Base-by-base conservation (phyloP, 495 filamentous ascomycete genomes). In the Aspergillus affinis region DNA sequence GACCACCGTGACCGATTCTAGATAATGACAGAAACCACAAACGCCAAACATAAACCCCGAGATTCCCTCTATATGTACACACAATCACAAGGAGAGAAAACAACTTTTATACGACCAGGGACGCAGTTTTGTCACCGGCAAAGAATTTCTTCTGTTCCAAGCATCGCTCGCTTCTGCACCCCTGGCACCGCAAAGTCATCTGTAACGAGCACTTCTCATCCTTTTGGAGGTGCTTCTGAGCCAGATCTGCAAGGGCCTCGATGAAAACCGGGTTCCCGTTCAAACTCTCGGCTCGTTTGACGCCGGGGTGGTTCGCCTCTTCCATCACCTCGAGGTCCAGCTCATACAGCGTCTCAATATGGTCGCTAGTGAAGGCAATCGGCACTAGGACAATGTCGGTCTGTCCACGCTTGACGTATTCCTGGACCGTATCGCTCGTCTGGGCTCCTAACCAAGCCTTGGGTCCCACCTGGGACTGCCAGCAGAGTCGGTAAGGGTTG, bases 401-500 rank as follows among this genome's bases (percentile, higher is more conserved):
- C 69, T 96, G 89, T 2, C 92, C 93, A 70, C 94, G 91, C 67
- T 89, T 86, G 56, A 98, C 88, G 67, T 96, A 96, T 36, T 89
- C 79, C 69, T 91, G 84, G 15, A 99, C 95, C 0, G 95, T 93
- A 60, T 86, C 86, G 62, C 84, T 85, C 0, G 95, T 98, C 72
- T 98, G 95, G 30, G 95, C 92, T 13, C 95, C 95, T 6, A 98
- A 84, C 95, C 95, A 99, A 18, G 95, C 89, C 32, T 85, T 88
- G 2, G 95, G 95, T 17, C 95, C 95, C 53, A 99, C 95, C 71
- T 99, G 95, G 21, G 92, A 97, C 74, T 99, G 95, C 94, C 94
- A 99, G 68, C 92, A 92, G 30, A 99, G 79, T 20, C 95, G 86
- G 73, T 95, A 98, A 2, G 90, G 90, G 76, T 99, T 94, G 63